A percentile compares a stretch with the other conserved stretches of the same genome.
These are phyloP conservation scores for Colletotrichum endophyticum DNA, from an alignment of 2,329 filamentous ascomycete species.

Conservation along the genomic window DNA sequence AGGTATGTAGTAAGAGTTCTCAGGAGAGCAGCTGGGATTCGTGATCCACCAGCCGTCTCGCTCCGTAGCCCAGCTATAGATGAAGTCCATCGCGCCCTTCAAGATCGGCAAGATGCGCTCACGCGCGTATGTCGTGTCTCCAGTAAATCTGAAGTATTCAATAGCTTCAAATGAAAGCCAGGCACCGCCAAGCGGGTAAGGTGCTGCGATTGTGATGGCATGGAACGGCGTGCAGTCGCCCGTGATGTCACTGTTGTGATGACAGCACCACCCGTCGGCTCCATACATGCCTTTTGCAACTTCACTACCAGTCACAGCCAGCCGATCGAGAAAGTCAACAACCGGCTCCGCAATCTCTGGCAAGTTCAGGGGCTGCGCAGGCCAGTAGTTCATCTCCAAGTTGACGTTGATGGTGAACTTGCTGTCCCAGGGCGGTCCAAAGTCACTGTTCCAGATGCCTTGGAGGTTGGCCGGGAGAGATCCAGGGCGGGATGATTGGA, in stretches of 20 bases:
- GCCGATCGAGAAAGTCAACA: conserved; percentile 40
- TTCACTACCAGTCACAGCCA: conserved; percentile 34
- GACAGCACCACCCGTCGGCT: conserved; percentile 36
- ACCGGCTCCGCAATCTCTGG: conserved; percentile 40
- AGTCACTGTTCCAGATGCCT: conserved; percentile 48
- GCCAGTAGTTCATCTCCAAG: conserved; percentile 60
- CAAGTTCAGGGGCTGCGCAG: conserved; percentile 28
- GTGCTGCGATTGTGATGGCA: conserved; percentile 5
- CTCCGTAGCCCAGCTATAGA: conserved; percentile 39
- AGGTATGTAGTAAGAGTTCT: conserved; percentile 25
- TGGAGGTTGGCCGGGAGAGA: conserved; percentile 40
- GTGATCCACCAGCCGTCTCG: conserved; percentile 28
- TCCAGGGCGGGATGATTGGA: conserved; percentile 30
- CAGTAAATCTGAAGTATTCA: conserved; percentile 40
- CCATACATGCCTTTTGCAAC: conserved; percentile 39
- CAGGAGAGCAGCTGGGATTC: conserved; percentile 25
- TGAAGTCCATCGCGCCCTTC: conserved; percentile 37
- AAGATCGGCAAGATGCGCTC: conserved; percentile 32
- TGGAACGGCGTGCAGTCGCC: conserved; percentile 18
- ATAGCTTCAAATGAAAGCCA: conserved; percentile 23
- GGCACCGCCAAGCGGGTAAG: conserved; percentile 1
- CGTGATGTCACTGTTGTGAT: conserved; percentile 44
- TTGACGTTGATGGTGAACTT: conserved; percentile 60
- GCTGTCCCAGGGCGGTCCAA: conserved; percentile 48
- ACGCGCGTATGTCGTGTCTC: conserved; percentile 26